Evolutionary conservation across 192 early-diverging fungal species (phyloP), one percentile per base, ranked within the genome.

Genomic region (Podochytrium sp.): DNA sequence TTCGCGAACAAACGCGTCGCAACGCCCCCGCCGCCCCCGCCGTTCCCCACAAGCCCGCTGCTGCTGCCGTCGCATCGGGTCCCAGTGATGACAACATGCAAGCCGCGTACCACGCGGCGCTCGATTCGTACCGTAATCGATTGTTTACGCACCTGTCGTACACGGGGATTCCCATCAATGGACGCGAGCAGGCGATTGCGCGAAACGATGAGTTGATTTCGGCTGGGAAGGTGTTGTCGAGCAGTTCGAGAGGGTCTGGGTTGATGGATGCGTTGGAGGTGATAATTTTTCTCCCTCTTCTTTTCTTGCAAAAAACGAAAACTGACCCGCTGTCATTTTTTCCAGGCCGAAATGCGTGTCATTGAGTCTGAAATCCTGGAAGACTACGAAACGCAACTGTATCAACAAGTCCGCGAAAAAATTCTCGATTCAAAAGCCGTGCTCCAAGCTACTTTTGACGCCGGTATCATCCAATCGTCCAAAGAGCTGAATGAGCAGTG

Each of bases 341-440:
- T 61, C 5, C 59, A 69, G 67, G 69, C 69, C 33, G 69, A 71
- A 59, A 71, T 71, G 69, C 69, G 69, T 34, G 56, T 71, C 27
- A 59, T 71, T 40, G 69, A 71, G 56, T 51, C 42, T n/a, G 69
- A 71, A 41, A 71, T 71, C 41, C 55, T 71, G 16, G 69, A 71
- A 41, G 56, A 38, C 14, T 71, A 71, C 56, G 69, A 71, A 39
- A 71, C 57, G 3, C 50, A 55, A 32, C 57, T 71, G 20, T 71
- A 27, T 40, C 69, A 59, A 55, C 39, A 40, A 59, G 42, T 58
- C 35, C 47, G 52, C 3, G 69, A 71, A 32, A 10, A 33, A 42
- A 71, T 71, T 35, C 40, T 71, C 6, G 57, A 71, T 42, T 20
- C 20, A 12, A 71, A 59, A 32, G 25, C 27, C 18, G 59, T 55